phyloP scores from a whole-genome alignment of 1,284 basidiomycete species.

The Puccinia hordei region DNA sequence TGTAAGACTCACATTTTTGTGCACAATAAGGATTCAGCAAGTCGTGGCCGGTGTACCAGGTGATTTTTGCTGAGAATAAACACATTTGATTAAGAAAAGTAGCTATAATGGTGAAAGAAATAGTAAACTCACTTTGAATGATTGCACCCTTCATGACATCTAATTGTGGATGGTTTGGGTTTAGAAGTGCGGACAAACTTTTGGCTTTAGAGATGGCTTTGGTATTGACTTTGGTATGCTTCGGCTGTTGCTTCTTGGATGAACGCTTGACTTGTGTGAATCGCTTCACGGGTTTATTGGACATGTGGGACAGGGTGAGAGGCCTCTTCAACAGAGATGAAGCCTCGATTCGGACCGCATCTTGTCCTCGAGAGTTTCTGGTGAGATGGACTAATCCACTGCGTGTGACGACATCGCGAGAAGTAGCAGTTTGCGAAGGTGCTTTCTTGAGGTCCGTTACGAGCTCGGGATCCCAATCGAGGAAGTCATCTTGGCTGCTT shows the following conservation, averaged over 20 bases:
- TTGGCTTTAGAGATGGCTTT: not conserved
- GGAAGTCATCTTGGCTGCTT: slow-evolving; percentile 13
- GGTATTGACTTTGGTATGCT: not conserved
- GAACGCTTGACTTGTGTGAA: slow-evolving; percentile 15
- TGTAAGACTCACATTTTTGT: slow-evolving; percentile 41
- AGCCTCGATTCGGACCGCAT: slow-evolving; percentile 14
- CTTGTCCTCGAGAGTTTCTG: slow-evolving; percentile 8
- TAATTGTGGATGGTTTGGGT: slow-evolving; percentile 3
- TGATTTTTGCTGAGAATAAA: slow-evolving; percentile 51
- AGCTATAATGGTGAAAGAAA: not conserved
- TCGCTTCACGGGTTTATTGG: not conserved
- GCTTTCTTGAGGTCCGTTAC: slow-evolving; percentile 18
- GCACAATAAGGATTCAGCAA: slow-evolving; percentile 55
- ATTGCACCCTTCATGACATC: slow-evolving; percentile 48
- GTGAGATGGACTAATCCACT: slow-evolving; percentile 16
- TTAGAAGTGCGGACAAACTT: not conserved
- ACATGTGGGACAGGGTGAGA: not conserved
- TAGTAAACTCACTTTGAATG: slow-evolving; percentile 24
- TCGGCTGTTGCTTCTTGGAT: slow-evolving; percentile 1
- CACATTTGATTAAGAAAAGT: not conserved
- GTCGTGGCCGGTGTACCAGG: slow-evolving; percentile 55
- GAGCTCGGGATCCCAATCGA: not conserved
- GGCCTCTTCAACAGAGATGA: not conserved
- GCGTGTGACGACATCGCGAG: slow-evolving; percentile 24
- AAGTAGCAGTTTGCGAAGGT: not conserved